phyloP scores from a whole-genome alignment of 2,329 filamentous ascomycete genomes.

The Claviceps lovelessii region DNA sequence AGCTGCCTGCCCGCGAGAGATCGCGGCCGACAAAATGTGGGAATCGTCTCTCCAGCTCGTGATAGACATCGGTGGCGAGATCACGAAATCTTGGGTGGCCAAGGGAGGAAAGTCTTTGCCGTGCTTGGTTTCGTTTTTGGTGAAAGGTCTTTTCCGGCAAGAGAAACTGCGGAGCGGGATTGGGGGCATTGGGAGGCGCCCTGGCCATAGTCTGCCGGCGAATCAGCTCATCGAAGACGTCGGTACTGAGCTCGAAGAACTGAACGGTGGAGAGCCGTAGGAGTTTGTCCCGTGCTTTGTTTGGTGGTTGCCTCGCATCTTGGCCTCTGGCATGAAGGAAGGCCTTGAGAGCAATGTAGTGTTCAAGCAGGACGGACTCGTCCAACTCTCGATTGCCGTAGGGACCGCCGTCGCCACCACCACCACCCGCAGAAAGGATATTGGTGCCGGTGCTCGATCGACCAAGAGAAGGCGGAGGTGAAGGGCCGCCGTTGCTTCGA shows the following conservation, averaged over 20 bases:
- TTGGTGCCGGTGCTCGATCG: slow-evolving; percentile 70
- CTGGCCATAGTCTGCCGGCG: slow-evolving; percentile 61
- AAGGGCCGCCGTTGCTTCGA: slow-evolving; percentile 50
- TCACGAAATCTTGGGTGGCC: slow-evolving; percentile 79
- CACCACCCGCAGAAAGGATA: slow-evolving; percentile 50
- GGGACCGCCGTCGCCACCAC: slow-evolving; percentile 52
- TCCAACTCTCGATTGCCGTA: slow-evolving; percentile 44
- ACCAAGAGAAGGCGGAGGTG: slow-evolving; percentile 77
- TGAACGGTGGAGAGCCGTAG: slow-evolving; percentile 79
- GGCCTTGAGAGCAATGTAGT: slow-evolving; percentile 65
- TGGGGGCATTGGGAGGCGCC: slow-evolving; percentile 35
- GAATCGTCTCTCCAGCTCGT: slow-evolving; percentile 81
- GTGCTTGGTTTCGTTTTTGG: slow-evolving; percentile 93
- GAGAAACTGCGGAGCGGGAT: slow-evolving; percentile 54
- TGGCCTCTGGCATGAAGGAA: slow-evolving; percentile 70
- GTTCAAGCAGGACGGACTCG: slow-evolving; percentile 54
- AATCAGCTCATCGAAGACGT: slow-evolving; percentile 90
- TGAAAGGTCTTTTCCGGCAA: slow-evolving; percentile 83
- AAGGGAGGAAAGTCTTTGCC: slow-evolving; percentile 83
- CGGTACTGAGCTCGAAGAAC: slow-evolving; percentile 93
- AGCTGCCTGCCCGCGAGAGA: slow-evolving; percentile 54
- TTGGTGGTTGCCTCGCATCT: slow-evolving; percentile 58
- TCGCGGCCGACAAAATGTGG: slow-evolving; percentile 63
- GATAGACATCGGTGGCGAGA: slow-evolving; percentile 89
- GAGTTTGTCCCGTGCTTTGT: slow-evolving; percentile 88